Conservation (phyloP, 2,329 filamentous ascomycete species). For the Xylariaceae sp. region DNA sequence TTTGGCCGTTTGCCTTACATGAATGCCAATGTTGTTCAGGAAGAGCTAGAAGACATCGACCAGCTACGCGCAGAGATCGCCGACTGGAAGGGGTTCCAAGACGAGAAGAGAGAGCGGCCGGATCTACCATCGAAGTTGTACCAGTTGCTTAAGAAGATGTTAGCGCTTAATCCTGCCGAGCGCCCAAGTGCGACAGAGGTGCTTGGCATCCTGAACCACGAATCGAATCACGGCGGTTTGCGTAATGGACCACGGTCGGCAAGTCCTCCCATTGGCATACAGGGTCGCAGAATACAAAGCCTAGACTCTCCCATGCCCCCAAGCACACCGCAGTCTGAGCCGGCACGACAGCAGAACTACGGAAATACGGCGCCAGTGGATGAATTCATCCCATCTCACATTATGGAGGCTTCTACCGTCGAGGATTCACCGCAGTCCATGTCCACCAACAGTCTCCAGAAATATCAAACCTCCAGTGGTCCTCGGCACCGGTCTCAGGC, state of each 20-base stretch:
- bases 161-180: slow-evolving; percentile 77
- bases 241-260: slow-evolving; percentile 42
- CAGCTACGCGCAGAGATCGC: slow-evolving; percentile 84
- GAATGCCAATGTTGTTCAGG: slow-evolving; percentile 82
- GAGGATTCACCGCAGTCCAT: slow-evolving; percentile 39
- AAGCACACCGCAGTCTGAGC: slow-evolving; percentile 56
- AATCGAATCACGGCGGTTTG: slow-evolving; percentile 57
- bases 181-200: slow-evolving; percentile 89
- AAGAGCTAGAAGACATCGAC: slow-evolving; percentile 92
- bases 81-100: slow-evolving; percentile 84
- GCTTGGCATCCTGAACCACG: slow-evolving; percentile 74
- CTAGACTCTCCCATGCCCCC: slow-evolving; percentile 60
- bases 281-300: slow-evolving; percentile 57
- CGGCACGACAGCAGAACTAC: slow-evolving; percentile 31
- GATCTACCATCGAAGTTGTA: slow-evolving; percentile 90
- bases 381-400: slow-evolving; percentile 37
- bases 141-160: slow-evolving; percentile 77
- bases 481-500: slow-evolving; percentile 42
- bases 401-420: slow-evolving; percentile 32
- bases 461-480: slow-evolving; percentile 39
- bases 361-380: slow-evolving; percentile 26
- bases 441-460: slow-evolving; percentile 41
- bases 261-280: slow-evolving; percentile 48
- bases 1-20: slow-evolving; percentile 87
- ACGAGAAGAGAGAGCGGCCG: slow-evolving; percentile 73